phyloP scores from a whole-genome alignment of 345 rosid species.

The Abelmoschus esculentus region DNA sequence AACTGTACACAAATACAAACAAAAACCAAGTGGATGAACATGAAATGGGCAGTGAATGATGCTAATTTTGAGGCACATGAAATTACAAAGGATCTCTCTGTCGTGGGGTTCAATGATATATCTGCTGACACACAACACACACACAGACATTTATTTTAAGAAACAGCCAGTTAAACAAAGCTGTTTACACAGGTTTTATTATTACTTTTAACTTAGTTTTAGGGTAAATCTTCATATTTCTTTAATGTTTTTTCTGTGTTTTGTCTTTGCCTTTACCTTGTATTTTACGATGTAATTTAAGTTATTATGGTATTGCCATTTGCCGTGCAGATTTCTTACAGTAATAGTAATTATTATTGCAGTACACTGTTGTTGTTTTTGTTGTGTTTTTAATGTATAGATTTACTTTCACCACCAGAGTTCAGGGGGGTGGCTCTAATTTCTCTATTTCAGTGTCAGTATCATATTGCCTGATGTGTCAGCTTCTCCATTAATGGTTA shows the following conservation, averaged over 20 bases:
- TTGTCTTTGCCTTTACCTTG: not conserved
- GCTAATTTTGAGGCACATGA: constrained; percentile 1
- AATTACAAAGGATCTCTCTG: not conserved
- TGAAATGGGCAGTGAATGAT: not conserved
- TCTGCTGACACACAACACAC: not conserved
- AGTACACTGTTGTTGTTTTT: not conserved
- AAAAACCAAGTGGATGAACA: not conserved
- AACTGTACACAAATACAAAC: not conserved
- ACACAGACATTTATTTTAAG: not conserved
- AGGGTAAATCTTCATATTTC: not conserved
- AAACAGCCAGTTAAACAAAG: not conserved
- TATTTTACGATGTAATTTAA: not conserved
- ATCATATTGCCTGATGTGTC: constrained; percentile 4
- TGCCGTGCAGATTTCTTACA: constrained; percentile 2
- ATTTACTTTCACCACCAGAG: constrained; percentile 5
- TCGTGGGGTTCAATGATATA: not conserved
- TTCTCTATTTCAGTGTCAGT: not conserved
- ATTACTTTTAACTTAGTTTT: not conserved
- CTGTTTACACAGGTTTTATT: not conserved
- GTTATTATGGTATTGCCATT: not conserved
- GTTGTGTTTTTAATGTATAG: not conserved
- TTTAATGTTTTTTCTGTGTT: not conserved
- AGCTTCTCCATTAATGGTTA: not conserved
- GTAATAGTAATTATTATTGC: not conserved
- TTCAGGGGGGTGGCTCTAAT: constrained; percentile 14